Evolutionary conservation across 1,284 basidiomycete species (phyloP), one percentile per base, ranked within the genome.

Genomic region (Nidula niveotomentosa): DNA sequence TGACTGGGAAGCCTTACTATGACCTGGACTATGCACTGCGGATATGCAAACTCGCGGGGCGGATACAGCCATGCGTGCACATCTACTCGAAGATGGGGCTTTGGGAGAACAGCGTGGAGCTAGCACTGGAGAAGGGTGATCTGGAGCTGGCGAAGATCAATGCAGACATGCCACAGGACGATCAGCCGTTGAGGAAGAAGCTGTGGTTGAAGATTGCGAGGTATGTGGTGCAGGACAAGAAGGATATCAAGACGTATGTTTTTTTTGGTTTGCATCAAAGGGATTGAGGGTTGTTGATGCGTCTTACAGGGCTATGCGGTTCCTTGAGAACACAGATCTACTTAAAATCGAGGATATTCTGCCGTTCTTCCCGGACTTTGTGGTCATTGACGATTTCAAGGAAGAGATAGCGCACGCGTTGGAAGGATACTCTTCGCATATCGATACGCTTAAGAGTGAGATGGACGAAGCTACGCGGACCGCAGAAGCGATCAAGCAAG

Each of bases 291-390:
- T 52, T 55, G 55, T 44, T 55, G 33, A 55, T 53, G 52, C 51
- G 52, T 56, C 55, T 44, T 55, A 46, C 63, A 97, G 95, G 51
- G 97, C 96, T 13, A 98, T 99, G 93, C 85, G 83, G 36, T 98
- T 99, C 76, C 77, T 99, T 59, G 93, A 97, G 65, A 90, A 93
- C 56, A 97, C 96, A 0, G 90, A 95, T 64, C 75, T 98, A 33
- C 85, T 99, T 66, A 96, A 98, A 73, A 96, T 99, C 60, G 97
- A 99, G 70, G 97, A 99, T 68, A 96, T 99, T 53, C 76, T 99
- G 23, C 97, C 97, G 2, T 99, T 98, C 86, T 99, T 99, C 86
- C 96, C 97, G 2, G 96, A 99, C 74, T 99, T 99, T 71, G 94
- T 96, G 10, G 94, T 99, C 59, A 98, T 99, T 63, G 97, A 99